Evolutionary conservation across 495 filamentous ascomycete genomes (phyloP).

Genomic region (Letharia columbiana): DNA sequence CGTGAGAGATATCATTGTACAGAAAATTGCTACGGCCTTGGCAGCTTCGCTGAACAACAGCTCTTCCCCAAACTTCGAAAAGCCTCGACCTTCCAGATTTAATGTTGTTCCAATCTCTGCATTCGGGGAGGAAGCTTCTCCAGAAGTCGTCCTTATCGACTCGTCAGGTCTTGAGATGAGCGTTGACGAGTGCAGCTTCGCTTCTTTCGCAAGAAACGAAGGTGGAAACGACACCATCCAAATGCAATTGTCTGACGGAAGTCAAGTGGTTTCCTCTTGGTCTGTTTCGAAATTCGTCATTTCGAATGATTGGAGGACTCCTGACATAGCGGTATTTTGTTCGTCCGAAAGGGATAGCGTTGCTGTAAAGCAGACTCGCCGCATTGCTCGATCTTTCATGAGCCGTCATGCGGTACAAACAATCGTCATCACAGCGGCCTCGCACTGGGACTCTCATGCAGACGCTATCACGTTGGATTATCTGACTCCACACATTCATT

Average conservation of each 20-base stretch:
- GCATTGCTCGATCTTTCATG: constrained; percentile 53
- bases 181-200: constrained; percentile 61
- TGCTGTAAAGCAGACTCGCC: constrained; percentile 41
- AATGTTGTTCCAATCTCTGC: constrained; percentile 68
- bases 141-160: constrained; percentile 67
- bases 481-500: constrained; percentile 55
- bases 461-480: constrained; percentile 44
- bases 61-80: constrained; percentile 37
- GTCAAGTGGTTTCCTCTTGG: constrained; percentile 37
- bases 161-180: constrained; percentile 58
- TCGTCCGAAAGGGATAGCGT: constrained; percentile 48
- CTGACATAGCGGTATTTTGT: constrained; percentile 65
- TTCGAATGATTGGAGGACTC: constrained; percentile 51
- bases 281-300: constrained; percentile 42
- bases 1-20: constrained; percentile 59
- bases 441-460: constrained; percentile 38
- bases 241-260: constrained; percentile 52
- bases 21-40: constrained; percentile 62
- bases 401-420: constrained; percentile 55
- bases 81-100: constrained; percentile 50
- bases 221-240: constrained; percentile 40
- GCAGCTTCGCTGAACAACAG: constrained; percentile 39
- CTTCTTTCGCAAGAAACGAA: constrained; percentile 37
- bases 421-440: constrained; percentile 58
- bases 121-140: constrained; percentile 49